Base-by-base conservation (phyloP, 306 rosid species). In the Boehmeria nivea region DNA sequence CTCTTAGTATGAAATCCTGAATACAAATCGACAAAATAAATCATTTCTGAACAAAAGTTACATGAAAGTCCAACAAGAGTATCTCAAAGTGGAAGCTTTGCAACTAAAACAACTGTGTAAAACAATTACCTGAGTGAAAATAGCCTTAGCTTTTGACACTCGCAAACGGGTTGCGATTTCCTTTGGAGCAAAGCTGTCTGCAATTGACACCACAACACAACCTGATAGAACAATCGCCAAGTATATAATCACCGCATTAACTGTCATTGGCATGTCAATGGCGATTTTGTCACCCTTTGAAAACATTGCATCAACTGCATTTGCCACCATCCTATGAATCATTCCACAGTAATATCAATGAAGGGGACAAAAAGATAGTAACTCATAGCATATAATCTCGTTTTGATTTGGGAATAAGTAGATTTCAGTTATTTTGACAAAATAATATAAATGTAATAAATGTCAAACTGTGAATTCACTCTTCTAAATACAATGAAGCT, bases 1-100 rank as follows among this genome's bases (percentile, higher is more conserved):
- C 96, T 67, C 98, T 78, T 40, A 75, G 43, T 73, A 87, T 82
- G 91, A 87, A 91, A 76, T 91, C 98, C 98, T 87, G 87, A 57
- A 60, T 48, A 59, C 18, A 76, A 63, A 61, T 39, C 17, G 59
- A 69, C 14, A 15, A 6, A 43, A 31, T 31, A 31, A 44, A 64
- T 59, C 53, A 70, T 31, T 49, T 44, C 59, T 44, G n/a, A n/a
- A n/a, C 12, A 37, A 27, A 49, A 50, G 19, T n/a, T n/a, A n/a
- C n/a, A n/a, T n/a, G n/a, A n/a, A n/a, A n/a, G n/a, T n/a, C n/a
- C n/a, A 48, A 48, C 3, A 50, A 20, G 10, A 46, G 3, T 22
- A 13, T 10, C 3, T 10, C 17, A 49, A n/a, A n/a, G n/a, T n/a
- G n/a, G n/a, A n/a, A n/a, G n/a, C n/a, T n/a, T 12, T 2, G 51